Conservation (phyloP, 495 filamentous ascomycete genomes). For the Geoglossum glabrum region DNA sequence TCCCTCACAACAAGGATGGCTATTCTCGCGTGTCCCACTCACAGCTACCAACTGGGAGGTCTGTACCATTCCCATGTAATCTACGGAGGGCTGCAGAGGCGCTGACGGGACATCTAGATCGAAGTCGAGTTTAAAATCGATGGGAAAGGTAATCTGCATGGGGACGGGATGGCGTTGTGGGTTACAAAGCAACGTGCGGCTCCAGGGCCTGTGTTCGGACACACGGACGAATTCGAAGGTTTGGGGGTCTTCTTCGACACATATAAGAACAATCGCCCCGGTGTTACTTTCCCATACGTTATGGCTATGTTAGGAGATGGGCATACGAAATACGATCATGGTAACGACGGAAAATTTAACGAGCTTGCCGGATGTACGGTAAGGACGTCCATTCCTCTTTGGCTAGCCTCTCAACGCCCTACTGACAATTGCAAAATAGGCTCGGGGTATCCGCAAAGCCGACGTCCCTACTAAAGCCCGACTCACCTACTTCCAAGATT, state of each 20-base stretch:
- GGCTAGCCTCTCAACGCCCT: not conserved
- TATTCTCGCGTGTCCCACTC: slow-evolving; percentile 82
- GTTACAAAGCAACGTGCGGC: slow-evolving; percentile 80
- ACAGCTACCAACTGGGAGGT: slow-evolving; percentile 99
- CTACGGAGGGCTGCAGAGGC: not conserved
- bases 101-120: slow-evolving; percentile 30
- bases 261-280: slow-evolving; percentile 98
- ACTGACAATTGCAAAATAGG: slow-evolving; percentile 21
- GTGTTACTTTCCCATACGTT: slow-evolving; percentile 87
- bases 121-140: slow-evolving; percentile 89
- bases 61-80: slow-evolving; percentile 3
- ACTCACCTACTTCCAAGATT: slow-evolving; percentile 89
- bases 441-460: slow-evolving; percentile 67
- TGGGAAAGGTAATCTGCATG: slow-evolving; percentile 67
- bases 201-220: slow-evolving; percentile 73
- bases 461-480: slow-evolving; percentile 63
- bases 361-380: slow-evolving; percentile 88
- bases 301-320: slow-evolving; percentile 98
- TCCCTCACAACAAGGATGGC: slow-evolving; percentile 74
- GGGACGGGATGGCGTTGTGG: slow-evolving; percentile 97
- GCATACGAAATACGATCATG: slow-evolving; percentile 73
- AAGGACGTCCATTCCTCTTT: slow-evolving; percentile 13
- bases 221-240: slow-evolving; percentile 75
- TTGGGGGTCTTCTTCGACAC: slow-evolving; percentile 96
- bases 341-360: slow-evolving; percentile 82